Percentiles rank a stretch among this genome's conserved stretches.
phyloP scores from a whole-genome alignment of 495 filamentous ascomycete species.

The Paragyromitra xinjiangensis region DNA sequence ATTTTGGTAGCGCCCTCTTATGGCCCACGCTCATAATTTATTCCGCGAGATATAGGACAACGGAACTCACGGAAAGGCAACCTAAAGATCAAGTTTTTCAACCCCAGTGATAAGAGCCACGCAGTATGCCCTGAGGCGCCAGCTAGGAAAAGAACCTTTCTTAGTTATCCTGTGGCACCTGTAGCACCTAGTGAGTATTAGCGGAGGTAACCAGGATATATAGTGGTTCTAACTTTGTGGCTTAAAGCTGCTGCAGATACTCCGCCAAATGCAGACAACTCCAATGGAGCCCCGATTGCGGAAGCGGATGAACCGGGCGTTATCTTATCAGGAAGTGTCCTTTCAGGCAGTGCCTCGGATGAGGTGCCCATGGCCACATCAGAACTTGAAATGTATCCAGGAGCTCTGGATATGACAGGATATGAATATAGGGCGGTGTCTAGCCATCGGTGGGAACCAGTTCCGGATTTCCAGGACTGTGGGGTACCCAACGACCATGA shows the following conservation, averaged over 20 bases:
- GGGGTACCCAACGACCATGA: conserved; percentile 21
- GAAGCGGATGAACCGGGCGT: not conserved
- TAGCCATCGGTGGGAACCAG: not conserved
- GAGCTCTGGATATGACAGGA: not conserved
- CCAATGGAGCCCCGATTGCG: not conserved
- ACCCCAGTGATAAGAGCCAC: conserved; percentile 4
- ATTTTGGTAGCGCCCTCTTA: not conserved
- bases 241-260: not conserved
- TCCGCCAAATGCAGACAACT: not conserved
- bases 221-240: not conserved
- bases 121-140: not conserved
- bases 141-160: not conserved
- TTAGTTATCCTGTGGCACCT: not conserved
- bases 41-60: conserved; percentile 23
- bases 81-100: conserved; percentile 43
- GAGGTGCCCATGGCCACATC: not conserved
- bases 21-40: not conserved
- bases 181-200: not conserved
- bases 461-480: not conserved
- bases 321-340: not conserved
- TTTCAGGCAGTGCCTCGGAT: not conserved
- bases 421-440: not conserved
- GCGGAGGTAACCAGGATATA: not conserved
- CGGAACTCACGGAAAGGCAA: conserved; percentile 40
- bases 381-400: not conserved